Conservation (phyloP, 2,329 filamentous ascomycete species). For the Alternaria arborescens region DNA sequence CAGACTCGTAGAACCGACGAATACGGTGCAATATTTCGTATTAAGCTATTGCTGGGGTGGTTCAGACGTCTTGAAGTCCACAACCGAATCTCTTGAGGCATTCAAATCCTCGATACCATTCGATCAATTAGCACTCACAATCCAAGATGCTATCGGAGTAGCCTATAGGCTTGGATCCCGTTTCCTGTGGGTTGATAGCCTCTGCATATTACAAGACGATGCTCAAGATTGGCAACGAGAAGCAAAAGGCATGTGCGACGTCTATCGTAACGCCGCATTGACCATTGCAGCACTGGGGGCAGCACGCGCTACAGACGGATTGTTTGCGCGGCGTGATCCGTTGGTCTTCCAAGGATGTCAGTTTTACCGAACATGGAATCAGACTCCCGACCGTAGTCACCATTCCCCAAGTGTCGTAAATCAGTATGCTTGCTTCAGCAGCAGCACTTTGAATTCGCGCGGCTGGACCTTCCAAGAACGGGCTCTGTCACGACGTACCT, state of each 20-base stretch:
- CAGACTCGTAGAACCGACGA: background rate
- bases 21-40: background rate
- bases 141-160: background rate
- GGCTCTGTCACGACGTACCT: background rate
- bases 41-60: background rate
- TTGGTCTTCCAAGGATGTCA: background rate
- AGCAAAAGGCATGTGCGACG: background rate
- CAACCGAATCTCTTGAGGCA: background rate
- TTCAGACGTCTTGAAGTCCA: background rate
- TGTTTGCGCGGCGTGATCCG: background rate
- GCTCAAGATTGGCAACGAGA: background rate
- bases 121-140: background rate
- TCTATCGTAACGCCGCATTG: background rate
- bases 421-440: background rate
- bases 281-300: background rate
- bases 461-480: background rate
- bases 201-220: background rate
- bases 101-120: background rate
- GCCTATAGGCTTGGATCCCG: background rate
- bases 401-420: background rate
- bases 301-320: background rate
- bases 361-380: background rate
- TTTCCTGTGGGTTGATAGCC: background rate
- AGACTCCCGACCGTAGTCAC: background rate
- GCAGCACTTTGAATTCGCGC: background rate